Evolutionary conservation across 306 rosid genomes (phyloP).

Genomic region (Adenanthera pavonina): DNA sequence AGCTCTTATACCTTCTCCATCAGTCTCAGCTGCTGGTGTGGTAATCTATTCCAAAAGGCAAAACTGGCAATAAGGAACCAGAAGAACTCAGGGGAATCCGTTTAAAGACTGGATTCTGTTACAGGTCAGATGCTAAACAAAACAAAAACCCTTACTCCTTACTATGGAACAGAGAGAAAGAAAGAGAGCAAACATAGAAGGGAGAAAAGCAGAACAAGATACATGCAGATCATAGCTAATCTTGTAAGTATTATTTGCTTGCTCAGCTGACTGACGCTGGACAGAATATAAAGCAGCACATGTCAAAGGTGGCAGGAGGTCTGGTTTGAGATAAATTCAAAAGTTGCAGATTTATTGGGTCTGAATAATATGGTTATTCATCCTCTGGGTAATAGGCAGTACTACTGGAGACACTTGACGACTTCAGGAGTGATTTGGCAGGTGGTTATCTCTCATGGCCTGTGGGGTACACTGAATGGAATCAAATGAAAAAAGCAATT

Average conservation of each 20-base stretch:
- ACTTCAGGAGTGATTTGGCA: background rate
- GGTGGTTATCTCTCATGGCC: background rate
- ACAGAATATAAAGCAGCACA: background rate
- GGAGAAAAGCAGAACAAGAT: constrained; percentile 15
- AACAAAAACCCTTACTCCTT: background rate
- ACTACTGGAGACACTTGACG: background rate
- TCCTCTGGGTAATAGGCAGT: background rate
- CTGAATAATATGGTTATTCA: background rate
- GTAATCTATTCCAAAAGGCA: constrained; percentile 51
- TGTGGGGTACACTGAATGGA: background rate
- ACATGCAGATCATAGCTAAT: background rate
- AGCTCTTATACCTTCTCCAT: constrained; percentile 68
- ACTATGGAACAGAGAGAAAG: background rate
- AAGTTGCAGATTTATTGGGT: background rate
- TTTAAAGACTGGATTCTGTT: constrained; percentile 3
- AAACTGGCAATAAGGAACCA: constrained; percentile 8
- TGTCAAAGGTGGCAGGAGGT: no score
- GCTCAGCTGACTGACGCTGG: constrained; percentile 1
- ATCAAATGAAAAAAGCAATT: background rate
- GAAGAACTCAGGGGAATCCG: constrained; percentile 4
- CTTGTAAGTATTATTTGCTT: constrained; percentile 7
- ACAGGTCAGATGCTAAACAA: constrained; percentile 21
- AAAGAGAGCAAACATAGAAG: background rate
- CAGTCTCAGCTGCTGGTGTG: constrained; percentile 69
- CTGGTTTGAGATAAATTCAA: background rate